Evolutionary conservation across 208 protist species (phyloP), one percentile per base, ranked within the genome.

Genomic region (Naegleria fowleri): DNA sequence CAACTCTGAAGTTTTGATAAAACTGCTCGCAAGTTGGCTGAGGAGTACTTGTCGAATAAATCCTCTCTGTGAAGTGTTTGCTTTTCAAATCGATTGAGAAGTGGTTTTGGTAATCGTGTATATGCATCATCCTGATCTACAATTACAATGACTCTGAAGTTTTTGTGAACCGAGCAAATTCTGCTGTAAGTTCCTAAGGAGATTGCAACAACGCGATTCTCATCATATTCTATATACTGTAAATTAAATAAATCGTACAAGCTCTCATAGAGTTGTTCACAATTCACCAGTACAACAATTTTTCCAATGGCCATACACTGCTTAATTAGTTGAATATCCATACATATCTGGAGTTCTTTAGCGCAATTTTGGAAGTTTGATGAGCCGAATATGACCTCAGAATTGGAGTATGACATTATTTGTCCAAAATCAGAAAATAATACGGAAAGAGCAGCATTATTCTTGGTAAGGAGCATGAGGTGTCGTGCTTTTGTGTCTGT

Each of bases 171-270:
- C 22, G 41, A 13, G 48, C 90, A 92, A 19, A 79, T n/a, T 83
- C 48, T 55, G 40, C n/a, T 52, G 33, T 87, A 40, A 11, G 91
- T 90, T 5, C 91, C 91, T 33, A 92, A 5, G 2, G 91, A 85
- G 15, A 92, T 11, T n/a, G 13, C 22, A 48, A 92, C 86, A 11
- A 90, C 86, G 38, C 83, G 4, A n/a, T 92, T 51, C 6, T 40
- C 75, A 40, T 90, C 90, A 52, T 79, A 84, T 40, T 52, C 33
- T 4, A 90, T 91, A 90, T 95, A 96, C 39, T 87, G 85, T 91
- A 95, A 93, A 91, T 96, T 96, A 55, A 96, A 94, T 19, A 96
- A 52, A 86, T 96, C 95, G 92, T 96, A 96, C n/a, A 96, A 92
- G 29, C 93, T 94, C 83, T 92, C 94, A 93, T 96, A 96, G 43